Evolutionary conservation across 768 basidiomycete species (phyloP).

Genomic region (Hydnum rufescens): DNA sequence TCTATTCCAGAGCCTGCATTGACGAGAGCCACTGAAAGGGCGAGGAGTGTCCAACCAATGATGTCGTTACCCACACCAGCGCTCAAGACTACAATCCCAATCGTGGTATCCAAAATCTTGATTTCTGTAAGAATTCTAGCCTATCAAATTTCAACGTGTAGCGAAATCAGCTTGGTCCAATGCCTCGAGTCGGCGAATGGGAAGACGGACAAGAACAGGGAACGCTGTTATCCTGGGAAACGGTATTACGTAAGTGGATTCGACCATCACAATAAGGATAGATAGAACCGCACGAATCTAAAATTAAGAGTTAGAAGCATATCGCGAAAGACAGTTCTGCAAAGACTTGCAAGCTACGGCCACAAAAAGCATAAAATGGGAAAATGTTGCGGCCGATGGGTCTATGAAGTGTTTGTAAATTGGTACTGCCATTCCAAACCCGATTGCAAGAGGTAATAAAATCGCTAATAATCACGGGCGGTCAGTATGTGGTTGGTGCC

Average conservation of each 20-base stretch:
- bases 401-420: constrained; percentile 62
- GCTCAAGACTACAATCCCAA: constrained; percentile 71
- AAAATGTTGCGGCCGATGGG: constrained; percentile 39
- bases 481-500: background rate
- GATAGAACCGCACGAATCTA: background rate
- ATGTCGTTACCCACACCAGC: constrained; percentile 47
- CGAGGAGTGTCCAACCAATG: constrained; percentile 62
- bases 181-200: constrained; percentile 32
- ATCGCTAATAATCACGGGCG: constrained; percentile 21
- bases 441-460: constrained; percentile 72
- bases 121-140: constrained; percentile 31
- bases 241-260: background rate
- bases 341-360: constrained; percentile 49
- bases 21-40: constrained; percentile 68
- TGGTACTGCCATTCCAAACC: constrained; percentile 43
- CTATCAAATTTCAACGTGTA: background rate
- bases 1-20: constrained; percentile 50
- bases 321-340: background rate
- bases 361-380: constrained; percentile 85
- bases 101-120: constrained; percentile 75
- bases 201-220: constrained; percentile 66
- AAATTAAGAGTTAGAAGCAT: background rate
- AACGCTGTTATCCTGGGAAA: constrained; percentile 11
- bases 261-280: background rate
- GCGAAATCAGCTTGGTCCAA: background rate